Evolutionary conservation across 805 yeast species (phyloP), one percentile per base, ranked within the genome.

Genomic region (Yamadazyma laniorum): DNA sequence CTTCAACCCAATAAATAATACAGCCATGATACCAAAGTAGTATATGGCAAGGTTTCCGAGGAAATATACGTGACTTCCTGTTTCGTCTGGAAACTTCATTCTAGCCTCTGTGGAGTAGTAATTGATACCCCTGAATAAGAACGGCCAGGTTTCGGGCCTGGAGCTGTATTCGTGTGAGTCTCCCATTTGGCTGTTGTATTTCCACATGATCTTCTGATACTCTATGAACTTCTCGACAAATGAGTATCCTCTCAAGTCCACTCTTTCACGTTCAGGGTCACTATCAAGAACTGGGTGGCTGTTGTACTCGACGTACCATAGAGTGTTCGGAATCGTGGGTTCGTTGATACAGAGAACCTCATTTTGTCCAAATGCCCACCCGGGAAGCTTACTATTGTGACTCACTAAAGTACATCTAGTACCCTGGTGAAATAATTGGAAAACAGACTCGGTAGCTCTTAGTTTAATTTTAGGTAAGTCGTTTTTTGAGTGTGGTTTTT

Each of bases 331-430:
- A 38, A 70, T 58, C 13, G 78, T 76, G 11, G 97, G 93, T 18
- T 77, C 77, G 35, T 80, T 82, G 37, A 88, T 74, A 59, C 99
- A 93, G 28, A 88, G 64, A 8, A 91, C 95, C 67, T 93, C 99
- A 61, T 84, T 86, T 58, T 89, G 96, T 42, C 72, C 72, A 50
- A 74, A 75, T 1, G 85, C 97, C 95, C 95, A 85, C 6, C 71
- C 73, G n/a, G 96, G 96, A 28, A 93, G 67, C 53, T 71, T 76
- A 15, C 72, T 72, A 31, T 74, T 75, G 55, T 90, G 95, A n/a
- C 89, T 79, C 50, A 88, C 61, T 39, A 93, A 59, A 14, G 70
- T 67, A 61, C 99, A 93, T 21, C 74, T 70, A 21, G 85, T 76
- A 27, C 81, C 80, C 13, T 70, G 61, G 59, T 86, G 95, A 37